Evolutionary conservation across 2,329 filamentous ascomycete species (phyloP).

Genomic region (Laburnicola sp.): DNA sequence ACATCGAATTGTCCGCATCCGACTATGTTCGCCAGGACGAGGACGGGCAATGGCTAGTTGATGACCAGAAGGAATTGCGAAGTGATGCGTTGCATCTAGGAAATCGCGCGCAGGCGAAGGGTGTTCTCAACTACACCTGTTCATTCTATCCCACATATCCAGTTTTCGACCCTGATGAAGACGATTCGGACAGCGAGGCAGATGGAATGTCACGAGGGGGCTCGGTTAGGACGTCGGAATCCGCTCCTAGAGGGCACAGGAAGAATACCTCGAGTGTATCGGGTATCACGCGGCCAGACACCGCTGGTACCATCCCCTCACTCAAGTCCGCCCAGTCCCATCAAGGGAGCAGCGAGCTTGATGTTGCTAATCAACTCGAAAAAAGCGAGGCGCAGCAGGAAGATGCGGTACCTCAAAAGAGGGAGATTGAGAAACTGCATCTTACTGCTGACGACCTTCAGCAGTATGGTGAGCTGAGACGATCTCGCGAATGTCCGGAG

Average conservation of each 20-base stretch:
- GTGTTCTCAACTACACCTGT: slow-evolving; percentile 76
- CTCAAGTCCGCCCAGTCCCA: slow-evolving; percentile 33
- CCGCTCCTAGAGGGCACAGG: slow-evolving; percentile 20
- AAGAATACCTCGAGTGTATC: slow-evolving; percentile 24
- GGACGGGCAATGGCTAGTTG: slow-evolving; percentile 75
- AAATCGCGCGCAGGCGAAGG: slow-evolving; percentile 74
- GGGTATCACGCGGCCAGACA: slow-evolving; percentile 30
- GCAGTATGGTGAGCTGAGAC: slow-evolving; percentile 64
- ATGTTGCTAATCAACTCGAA: slow-evolving; percentile 51
- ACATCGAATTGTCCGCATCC: slow-evolving; percentile 72
- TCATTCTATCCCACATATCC: slow-evolving; percentile 91
- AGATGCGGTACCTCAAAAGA: slow-evolving; percentile 55
- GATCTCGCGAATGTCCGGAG: slow-evolving; percentile 16
- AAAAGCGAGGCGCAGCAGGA: slow-evolving; percentile 53
- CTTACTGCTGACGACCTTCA: slow-evolving; percentile 79
- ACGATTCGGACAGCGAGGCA: slow-evolving; percentile 49
- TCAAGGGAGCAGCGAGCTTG: slow-evolving; percentile 37
- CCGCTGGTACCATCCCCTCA: slow-evolving; percentile 49
- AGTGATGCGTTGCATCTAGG: slow-evolving; percentile 73
- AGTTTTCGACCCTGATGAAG: slow-evolving; percentile 85
- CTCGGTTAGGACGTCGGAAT: slow-evolving; percentile 26
- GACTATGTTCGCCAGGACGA: slow-evolving; percentile 81
- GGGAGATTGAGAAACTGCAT: slow-evolving; percentile 72
- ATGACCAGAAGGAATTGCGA: slow-evolving; percentile 72
- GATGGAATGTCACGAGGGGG: slow-evolving; percentile 27